Evolutionary conservation across 176 grass and related monocot genomes (phyloP), one percentile per base, ranked within the genome.

Genomic region (Musa schizocarpa): DNA sequence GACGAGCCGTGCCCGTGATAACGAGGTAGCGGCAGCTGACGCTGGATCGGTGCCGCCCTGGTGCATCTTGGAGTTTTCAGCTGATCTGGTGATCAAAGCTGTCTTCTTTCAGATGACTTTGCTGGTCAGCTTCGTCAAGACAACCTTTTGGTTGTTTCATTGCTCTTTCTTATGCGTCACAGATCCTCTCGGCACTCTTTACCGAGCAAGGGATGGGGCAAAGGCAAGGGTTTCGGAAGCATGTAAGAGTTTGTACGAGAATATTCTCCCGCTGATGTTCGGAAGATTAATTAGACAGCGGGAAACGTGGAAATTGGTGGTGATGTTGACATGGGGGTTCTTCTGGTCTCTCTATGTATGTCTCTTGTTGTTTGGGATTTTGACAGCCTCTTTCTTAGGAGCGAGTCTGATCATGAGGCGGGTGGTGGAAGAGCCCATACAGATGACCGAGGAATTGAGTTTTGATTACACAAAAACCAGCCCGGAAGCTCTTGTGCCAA

Each of bases 391-490:
- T 9, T 98, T 93, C 73, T 24, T 93, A 6, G 95, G 72, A 64
- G 95, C 86, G 11, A 82, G 86, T 8, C 54, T 93, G 16, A 43
- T 98, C 55, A 79, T 91, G 50, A 72, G 84, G 52, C 85, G 52
- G 34, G 57, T 87, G 11, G 86, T 90, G 13, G 95, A 91, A 34
- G 81, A 87, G 71, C 95, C 90, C 52, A 74, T 98, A 54, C 86
- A 91, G 73, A 76, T 93, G 70, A 93, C 65, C 0, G 88, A 87
- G 77, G 82, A 76, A 48, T 77, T 98, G 52, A 98, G 85, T 77
- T 98, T 98, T 71, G 94, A 98, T 78, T 98, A 98, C 76, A 93
- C 95, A 7, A 89, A 87, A 72, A 75, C 88, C 24, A 98, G 76
- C 73, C 95, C 95, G 0, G 82, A 71, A 34, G 90, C 88, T 3